Evolutionary conservation across 2,329 filamentous ascomycete species (phyloP).

Genomic region (Gaeumannomyces sp.): DNA sequence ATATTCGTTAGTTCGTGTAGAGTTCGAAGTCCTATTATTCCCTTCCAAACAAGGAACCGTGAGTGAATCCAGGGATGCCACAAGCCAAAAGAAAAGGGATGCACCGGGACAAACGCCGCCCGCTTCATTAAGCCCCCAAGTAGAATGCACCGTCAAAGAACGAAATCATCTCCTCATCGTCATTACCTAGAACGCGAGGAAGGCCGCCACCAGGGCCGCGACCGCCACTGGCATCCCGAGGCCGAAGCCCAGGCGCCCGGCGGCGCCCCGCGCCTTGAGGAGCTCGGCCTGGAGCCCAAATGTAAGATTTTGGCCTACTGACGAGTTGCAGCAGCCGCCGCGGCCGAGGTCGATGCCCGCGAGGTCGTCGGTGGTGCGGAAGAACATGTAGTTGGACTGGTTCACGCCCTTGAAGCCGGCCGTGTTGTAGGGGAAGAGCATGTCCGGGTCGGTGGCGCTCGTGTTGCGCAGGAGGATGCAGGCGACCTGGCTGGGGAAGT

Average conservation of each 20-base stretch:
- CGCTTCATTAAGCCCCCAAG: too few species aligned
- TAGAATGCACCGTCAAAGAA: not conserved
- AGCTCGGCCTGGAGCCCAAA: slow-evolving; percentile 59
- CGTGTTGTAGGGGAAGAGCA: slow-evolving; percentile 72
- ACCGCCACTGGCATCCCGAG: not conserved
- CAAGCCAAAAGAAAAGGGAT: too few species aligned
- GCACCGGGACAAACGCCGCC: too few species aligned
- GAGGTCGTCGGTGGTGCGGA: slow-evolving; percentile 64
- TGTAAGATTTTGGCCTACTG: slow-evolving; percentile 63
- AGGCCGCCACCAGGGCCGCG: slow-evolving; percentile 2
- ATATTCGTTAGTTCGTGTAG: too few species aligned
- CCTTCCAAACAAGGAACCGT: too few species aligned
- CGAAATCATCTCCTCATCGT: not conserved
- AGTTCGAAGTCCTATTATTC: too few species aligned
- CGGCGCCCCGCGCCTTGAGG: slow-evolving; percentile 7
- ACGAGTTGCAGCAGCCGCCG: slow-evolving; percentile 61
- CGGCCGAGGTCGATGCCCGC: slow-evolving; percentile 52
- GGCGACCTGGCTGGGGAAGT: slow-evolving; percentile 65
- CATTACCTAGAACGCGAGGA: not conserved
- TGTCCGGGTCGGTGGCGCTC: slow-evolving; percentile 56
- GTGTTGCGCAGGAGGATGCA: slow-evolving; percentile 76
- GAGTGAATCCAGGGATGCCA: too few species aligned
- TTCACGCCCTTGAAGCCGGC: slow-evolving; percentile 61
- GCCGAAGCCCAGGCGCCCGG: not conserved
- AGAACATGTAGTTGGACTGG: slow-evolving; percentile 72